A percentile compares a stretch with the other conserved stretches of the same genome.
Conservation (phyloP, 495 filamentous ascomycete genomes). For the Trichoderma erinaceum region DNA sequence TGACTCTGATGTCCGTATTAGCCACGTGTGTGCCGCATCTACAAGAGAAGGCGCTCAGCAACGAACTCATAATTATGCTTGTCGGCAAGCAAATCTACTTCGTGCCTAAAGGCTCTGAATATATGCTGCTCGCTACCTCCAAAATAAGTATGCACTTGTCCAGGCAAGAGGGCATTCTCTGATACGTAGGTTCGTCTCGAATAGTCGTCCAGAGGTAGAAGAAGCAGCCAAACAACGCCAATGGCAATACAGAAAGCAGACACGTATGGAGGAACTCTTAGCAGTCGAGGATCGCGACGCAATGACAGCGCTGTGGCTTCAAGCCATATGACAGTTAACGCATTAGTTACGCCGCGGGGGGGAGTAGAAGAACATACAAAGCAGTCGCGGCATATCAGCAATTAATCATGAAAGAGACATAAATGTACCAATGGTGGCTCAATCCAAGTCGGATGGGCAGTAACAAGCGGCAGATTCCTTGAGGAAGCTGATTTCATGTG, state of each 20-base stretch:
- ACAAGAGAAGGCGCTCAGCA: neutral
- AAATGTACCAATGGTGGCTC: neutral
- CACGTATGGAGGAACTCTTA: conserved; percentile 71
- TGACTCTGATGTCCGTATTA: conserved; percentile 31
- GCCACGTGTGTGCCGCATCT: neutral
- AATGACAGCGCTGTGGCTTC: conserved; percentile 46
- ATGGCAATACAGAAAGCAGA: conserved; percentile 83
- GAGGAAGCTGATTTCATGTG: neutral
- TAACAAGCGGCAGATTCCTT: neutral
- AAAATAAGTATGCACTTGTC: conserved; percentile 97
- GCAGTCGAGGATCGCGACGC: conserved; percentile 60
- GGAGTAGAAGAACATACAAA: neutral
- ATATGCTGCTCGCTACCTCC: conserved; percentile 91
- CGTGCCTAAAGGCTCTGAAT: conserved; percentile 85
- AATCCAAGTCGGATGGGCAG: too few species aligned
- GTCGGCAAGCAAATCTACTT: conserved; percentile 59
- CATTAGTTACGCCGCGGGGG: neutral
- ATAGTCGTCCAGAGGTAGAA: conserved; percentile 90
- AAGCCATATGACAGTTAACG: neutral
- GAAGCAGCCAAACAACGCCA: conserved; percentile 84
- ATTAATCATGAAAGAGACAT: neutral
- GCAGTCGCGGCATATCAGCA: conserved; percentile 6
- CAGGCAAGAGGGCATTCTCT: conserved; percentile 92
- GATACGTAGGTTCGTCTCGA: conserved; percentile 93
- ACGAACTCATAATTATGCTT: conserved; percentile 46